These are phyloP conservation scores for Hypholoma fasciculare DNA, from an alignment of 768 basidiomycete species.

Conservation along the genomic window DNA sequence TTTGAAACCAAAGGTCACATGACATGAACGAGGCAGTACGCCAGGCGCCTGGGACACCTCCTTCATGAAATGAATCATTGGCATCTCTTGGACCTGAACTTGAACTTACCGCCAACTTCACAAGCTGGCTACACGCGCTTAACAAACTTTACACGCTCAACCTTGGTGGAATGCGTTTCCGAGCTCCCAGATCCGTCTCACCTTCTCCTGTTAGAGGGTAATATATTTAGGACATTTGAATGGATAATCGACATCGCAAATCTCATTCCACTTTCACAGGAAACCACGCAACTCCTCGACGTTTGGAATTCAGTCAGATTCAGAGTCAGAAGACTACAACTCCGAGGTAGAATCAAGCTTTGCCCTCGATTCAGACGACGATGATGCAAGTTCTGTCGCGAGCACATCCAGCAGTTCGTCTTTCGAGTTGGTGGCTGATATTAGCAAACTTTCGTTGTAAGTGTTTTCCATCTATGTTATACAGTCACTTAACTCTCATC, in stretches of 20 bases:
- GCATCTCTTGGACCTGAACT: too few species aligned
- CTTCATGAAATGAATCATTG: too few species aligned
- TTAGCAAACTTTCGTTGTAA: conserved; percentile 20
- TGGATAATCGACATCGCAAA: too few species aligned
- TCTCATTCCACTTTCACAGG: conserved; percentile 11
- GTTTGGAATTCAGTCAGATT: conserved; percentile 56
- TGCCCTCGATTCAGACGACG: conserved; percentile 38
- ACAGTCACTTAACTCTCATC: background rate
- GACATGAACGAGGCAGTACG: background rate
- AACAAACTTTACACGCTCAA: background rate
- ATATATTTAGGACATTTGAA: background rate
- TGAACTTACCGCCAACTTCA: too few species aligned
- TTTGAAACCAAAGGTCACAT: background rate
- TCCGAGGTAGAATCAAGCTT: conserved; percentile 32
- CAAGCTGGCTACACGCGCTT: background rate
- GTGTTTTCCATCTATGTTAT: conserved; percentile 3
- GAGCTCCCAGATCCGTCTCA: conserved; percentile 51
- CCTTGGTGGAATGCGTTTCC: conserved; percentile 45
- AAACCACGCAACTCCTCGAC: conserved; percentile 45
- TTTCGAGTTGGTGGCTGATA: conserved; percentile 14
- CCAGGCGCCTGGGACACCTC: too few species aligned
- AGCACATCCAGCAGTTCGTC: conserved; percentile 21
- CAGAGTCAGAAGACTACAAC: conserved; percentile 31
- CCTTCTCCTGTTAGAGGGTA: conserved; percentile 48
- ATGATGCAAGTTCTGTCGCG: conserved; percentile 21